phyloP scores from a whole-genome alignment of 164 flowering plant species.

The Vitis labrusca region DNA sequence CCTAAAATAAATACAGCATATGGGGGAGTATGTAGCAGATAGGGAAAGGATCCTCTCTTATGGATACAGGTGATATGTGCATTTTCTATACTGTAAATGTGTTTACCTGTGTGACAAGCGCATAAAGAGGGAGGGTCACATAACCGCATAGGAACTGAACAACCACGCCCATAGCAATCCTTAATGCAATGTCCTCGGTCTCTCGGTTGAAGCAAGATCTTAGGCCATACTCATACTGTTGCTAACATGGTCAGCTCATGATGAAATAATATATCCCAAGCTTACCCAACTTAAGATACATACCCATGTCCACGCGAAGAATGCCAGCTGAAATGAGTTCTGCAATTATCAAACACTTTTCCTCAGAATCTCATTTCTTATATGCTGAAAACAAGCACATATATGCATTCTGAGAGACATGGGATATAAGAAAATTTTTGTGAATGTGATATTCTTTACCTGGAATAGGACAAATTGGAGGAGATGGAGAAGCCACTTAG shows the following conservation, averaged over 20 bases:
- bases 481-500: constrained; percentile 40
- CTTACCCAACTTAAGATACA: constrained; percentile 3
- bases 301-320: constrained; percentile 39
- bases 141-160: constrained; percentile 59
- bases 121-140: constrained; percentile 55
- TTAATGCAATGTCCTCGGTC: constrained; percentile 34
- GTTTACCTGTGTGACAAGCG: constrained; percentile 59
- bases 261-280: not conserved
- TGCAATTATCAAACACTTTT: constrained; percentile 11
- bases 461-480: constrained; percentile 50
- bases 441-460: constrained; percentile 21
- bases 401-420: not conserved
- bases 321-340: constrained; percentile 47
- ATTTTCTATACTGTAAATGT: not conserved
- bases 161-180: constrained; percentile 37
- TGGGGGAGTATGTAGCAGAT: too few relatives aligned
- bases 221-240: constrained; percentile 52
- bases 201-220: constrained; percentile 47
- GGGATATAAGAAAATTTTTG: too few relatives aligned
- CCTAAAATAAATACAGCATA: not conserved
- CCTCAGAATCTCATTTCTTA: not conserved
- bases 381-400: not conserved
- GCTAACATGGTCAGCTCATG: not conserved
- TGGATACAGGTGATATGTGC: too few relatives aligned
- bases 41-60: too few relatives aligned